Percentiles rank a stretch among this genome's conserved stretches.
phyloP scores from a whole-genome alignment of 495 filamentous ascomycete genomes.

The Hyaloscypha hepaticicola region DNA sequence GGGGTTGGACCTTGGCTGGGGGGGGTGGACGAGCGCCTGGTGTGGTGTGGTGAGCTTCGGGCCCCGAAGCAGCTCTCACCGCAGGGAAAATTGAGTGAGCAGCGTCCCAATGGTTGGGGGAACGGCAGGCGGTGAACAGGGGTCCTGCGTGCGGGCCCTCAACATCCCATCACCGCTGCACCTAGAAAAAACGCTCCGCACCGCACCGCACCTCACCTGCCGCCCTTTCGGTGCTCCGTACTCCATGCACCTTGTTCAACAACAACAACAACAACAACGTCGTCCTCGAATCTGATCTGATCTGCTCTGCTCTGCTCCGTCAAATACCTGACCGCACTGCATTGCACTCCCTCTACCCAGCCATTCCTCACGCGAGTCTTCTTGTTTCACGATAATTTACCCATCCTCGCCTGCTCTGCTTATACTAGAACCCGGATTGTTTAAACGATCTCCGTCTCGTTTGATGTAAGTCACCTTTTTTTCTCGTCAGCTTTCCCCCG shows the following conservation, averaged over 20 bases:
- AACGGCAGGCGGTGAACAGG: too few relatives aligned
- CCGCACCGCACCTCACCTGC: slow-evolving; percentile 1
- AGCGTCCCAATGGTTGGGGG: too few relatives aligned
- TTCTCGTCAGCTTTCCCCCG: slow-evolving; percentile 3
- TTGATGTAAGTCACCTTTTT: slow-evolving; percentile 9
- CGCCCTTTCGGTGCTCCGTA: not conserved
- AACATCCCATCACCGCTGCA: not conserved
- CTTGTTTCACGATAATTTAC: not conserved
- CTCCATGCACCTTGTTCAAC: not conserved
- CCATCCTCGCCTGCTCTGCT: not conserved
- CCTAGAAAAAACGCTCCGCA: not conserved
- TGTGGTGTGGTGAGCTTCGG: not conserved
- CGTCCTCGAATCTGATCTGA: not conserved
- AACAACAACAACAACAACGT: not conserved
- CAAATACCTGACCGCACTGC: not conserved
- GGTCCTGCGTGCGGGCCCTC: not conserved
- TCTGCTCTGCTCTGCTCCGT: not conserved
- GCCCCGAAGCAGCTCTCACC: not conserved
- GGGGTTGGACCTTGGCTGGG: not conserved
- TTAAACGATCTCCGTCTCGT: not conserved
- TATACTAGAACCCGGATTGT: not conserved
- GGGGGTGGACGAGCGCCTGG: not conserved
- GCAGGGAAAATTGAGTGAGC: too few relatives aligned
- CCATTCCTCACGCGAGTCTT: not conserved
- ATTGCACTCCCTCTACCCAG: not conserved